Base-by-base conservation (phyloP, 106 monocot species). In the Amphibolis antarctica region DNA sequence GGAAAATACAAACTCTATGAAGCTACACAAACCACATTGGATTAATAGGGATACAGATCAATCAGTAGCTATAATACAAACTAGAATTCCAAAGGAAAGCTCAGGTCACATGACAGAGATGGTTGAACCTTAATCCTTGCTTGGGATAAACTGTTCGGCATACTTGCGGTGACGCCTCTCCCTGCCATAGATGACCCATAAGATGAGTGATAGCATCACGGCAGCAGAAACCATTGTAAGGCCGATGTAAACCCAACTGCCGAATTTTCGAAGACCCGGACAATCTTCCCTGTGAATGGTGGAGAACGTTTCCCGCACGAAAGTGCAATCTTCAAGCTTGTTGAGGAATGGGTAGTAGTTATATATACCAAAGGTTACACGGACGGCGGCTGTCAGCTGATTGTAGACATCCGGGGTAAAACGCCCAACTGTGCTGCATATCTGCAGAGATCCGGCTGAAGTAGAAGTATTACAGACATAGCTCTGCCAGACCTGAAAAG, bases 171-270 rank as follows among this genome's bases (percentile, higher is more conserved):
- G 96, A 59, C 80, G 64, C 69, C 82, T 64, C 64, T 96, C 90
- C 51, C 83, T 74, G 10, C 77, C 78, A 45, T 86, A 86, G 19
- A 90, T 63, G 23, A 96, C 71, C 96, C 96, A 96, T 51, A 90
- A 96, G 44, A 90, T 70, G 25, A 85, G 49, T 9, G 96, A 96
- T 22, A 96, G 56, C 96, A 96, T 78, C 31, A 86, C 84, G 0
- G 90, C 79, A 10, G 71, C 73, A 0, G 96, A 83, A 19, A 90
- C 84, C 59, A 85, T 46, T 11, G 73, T 71, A 52, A 96, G 68
- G 6, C 96, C 96, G 0, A 77, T 30, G 43, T 84, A 90, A 19
- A 84, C 76, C 86, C 78, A 80, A 29, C 62, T 66, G 42, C 69
- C 90, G 59, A 90, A 77, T n/a, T 27, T 58, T 5, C 63, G 18